Evolutionary conservation across 257 asterid genomes (phyloP).

Genomic region (Paulownia fortunei): DNA sequence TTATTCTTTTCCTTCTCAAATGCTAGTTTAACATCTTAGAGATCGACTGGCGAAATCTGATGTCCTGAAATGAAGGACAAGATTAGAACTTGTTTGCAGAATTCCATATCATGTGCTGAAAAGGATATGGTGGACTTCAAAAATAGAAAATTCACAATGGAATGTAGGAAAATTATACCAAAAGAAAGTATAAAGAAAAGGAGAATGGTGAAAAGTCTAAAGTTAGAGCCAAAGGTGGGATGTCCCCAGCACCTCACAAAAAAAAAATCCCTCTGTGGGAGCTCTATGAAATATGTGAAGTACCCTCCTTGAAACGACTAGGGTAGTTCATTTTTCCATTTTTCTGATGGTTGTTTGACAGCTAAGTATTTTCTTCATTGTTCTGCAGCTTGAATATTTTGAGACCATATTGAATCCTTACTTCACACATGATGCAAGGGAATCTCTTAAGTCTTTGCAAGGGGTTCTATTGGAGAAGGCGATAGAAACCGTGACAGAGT

Average conservation of each 20-base stretch:
- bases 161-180: neutral
- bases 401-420: conserved; percentile 96
- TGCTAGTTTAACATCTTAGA: neutral
- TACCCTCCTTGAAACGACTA: neutral
- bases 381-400: conserved; percentile 92
- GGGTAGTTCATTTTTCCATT: neutral
- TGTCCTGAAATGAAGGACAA: neutral
- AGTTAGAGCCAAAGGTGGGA: too few species aligned
- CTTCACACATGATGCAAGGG: conserved; percentile 94
- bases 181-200: neutral
- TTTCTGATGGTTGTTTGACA: neutral
- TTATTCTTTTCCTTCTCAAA: neutral
- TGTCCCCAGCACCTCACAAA: too few species aligned
- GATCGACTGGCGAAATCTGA: conserved; percentile 2
- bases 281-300: too few species aligned
- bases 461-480: conserved; percentile 90
- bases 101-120: neutral
- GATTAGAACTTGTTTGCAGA: neutral
- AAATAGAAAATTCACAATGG: neutral
- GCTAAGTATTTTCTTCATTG: conserved; percentile 30
- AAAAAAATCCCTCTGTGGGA: too few species aligned
- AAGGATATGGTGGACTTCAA: neutral
- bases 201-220: neutral
- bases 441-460: conserved; percentile 88
- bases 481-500: conserved; percentile 74